Percentiles rank a stretch among this genome's conserved stretches.
Evolutionary conservation across 495 filamentous ascomycete genomes (phyloP).

Genomic region (Lophiotrema nucula): DNA sequence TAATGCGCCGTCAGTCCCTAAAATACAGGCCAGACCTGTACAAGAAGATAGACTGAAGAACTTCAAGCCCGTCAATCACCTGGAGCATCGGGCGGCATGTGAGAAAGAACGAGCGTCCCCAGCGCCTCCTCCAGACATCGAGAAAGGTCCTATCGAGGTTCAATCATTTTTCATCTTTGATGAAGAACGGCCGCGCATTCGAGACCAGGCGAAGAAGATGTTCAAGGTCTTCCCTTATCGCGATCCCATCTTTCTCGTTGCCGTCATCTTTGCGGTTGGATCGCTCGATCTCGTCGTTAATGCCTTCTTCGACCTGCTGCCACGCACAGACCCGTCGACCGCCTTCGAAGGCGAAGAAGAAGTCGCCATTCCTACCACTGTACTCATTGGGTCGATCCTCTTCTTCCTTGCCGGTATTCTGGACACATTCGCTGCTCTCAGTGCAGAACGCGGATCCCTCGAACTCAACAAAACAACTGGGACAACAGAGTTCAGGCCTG

Average conservation of each 20-base stretch:
- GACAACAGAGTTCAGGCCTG: constrained; percentile 3
- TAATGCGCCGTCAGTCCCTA: neutral
- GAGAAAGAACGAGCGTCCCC: constrained; percentile 2
- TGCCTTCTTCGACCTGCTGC: constrained; percentile 22
- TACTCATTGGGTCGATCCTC: constrained; percentile 13
- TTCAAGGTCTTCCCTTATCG: constrained; percentile 13
- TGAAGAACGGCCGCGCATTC: neutral
- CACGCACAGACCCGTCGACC: neutral
- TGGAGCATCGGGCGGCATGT: constrained; percentile 13
- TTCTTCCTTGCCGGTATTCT: constrained; percentile 18
- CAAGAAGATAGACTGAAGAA: neutral
- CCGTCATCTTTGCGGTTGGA: constrained; percentile 10
- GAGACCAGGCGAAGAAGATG: neutral
- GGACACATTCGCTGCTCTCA: constrained; percentile 17
- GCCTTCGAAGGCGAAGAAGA: constrained; percentile 3
- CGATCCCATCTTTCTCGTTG: constrained; percentile 18
- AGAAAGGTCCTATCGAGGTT: neutral
- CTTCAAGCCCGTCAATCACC: constrained; percentile 14
- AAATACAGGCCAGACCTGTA: constrained; percentile 2
- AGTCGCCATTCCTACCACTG: constrained; percentile 12
- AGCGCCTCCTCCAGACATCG: neutral
- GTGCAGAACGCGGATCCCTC: constrained; percentile 13
- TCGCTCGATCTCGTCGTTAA: constrained; percentile 15
- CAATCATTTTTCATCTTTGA: constrained; percentile 10
- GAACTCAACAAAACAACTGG: neutral